phyloP scores from a whole-genome alignment of 2,329 filamentous ascomycete genomes.

The Penicillium verrucosum region DNA sequence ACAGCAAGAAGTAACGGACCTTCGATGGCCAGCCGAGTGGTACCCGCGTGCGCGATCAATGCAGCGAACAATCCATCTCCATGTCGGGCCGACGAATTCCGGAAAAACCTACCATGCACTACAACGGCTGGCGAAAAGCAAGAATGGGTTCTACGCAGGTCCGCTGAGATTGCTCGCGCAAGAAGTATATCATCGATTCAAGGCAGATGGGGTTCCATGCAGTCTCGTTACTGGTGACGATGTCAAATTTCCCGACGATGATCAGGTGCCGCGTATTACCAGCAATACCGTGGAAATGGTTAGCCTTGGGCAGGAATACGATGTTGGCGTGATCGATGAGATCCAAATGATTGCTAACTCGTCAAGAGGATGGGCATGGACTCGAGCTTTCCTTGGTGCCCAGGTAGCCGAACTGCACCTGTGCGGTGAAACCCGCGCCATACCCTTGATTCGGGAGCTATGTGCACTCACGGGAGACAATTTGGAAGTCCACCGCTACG shows the following conservation, averaged over 20 bases:
- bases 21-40: constrained; percentile 90
- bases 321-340: constrained; percentile 95
- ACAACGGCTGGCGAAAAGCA: constrained; percentile 72
- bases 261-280: constrained; percentile 56
- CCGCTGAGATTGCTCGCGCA: constrained; percentile 85
- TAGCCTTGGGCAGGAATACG: constrained; percentile 57
- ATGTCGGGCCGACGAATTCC: constrained; percentile 95
- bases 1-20: constrained; percentile 69
- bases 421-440: constrained; percentile 82
- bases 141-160: constrained; percentile 82
- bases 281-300: constrained; percentile 97
- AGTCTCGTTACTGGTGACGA: constrained; percentile 90
- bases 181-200: constrained; percentile 87
- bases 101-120: constrained; percentile 96
- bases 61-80: constrained; percentile 81
- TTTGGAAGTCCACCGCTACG: constrained; percentile 75
- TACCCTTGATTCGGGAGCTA: constrained; percentile 73
- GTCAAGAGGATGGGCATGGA: constrained; percentile 91
- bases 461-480: constrained; percentile 78
- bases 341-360: constrained; percentile 91
- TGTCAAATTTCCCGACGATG: constrained; percentile 61
- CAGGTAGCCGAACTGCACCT: constrained; percentile 87
- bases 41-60: constrained; percentile 77
- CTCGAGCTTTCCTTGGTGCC: constrained; percentile 80
- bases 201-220: constrained; percentile 71